Base-by-base conservation (phyloP, 2,329 filamentous ascomycete species). In the Colletotrichum musae region DNA sequence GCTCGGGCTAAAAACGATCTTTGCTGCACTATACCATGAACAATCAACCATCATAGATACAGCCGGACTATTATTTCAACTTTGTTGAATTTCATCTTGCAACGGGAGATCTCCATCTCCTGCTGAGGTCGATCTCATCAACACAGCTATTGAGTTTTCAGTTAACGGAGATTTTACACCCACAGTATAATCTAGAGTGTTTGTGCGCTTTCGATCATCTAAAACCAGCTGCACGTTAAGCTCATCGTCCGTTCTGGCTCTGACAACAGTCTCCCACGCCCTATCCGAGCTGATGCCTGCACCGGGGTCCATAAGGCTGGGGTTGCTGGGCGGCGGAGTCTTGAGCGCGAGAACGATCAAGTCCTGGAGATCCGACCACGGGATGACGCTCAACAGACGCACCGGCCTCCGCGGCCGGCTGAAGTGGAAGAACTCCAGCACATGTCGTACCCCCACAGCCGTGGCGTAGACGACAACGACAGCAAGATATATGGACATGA, bases 311-410 rank as follows among this genome's bases (percentile, higher is more conserved):
- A n/a, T 12, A 48, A 69, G 43, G 2, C 45, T 50, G 1, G n/a
- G 16, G 4, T 50, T 41, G 2, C 13, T n/a, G 2, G 62, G 43
- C 1, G 50, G 47, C 6, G 62, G 24, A 15, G 56, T 50, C 6
- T 32, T 43, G 2, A 70, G 26, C 10, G 48, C 66, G 3, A 57
- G 39, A 18, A 70, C 5, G 3, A 70, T 18, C 21, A 70, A 36
- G 9, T 60, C 66, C 18, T 70, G 56, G 4, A 70, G 18, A 26
- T 70, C 66, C 2, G 54, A 36, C 66, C 66, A 60, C 6, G 66
- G 48, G 9, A 51, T 43, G 15, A 66, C 43, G 15, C 62, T 66
- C 24, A 43, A 9, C 0, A 66, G 10, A 10, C 39, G 28, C 2
- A 48, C 13, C 5, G 16, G 26, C 24, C 16, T 48, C n/a, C 16